Evolutionary conservation across 2,329 filamentous ascomycete genomes (phyloP).

Genomic region (Fusarium protoensiforme): DNA sequence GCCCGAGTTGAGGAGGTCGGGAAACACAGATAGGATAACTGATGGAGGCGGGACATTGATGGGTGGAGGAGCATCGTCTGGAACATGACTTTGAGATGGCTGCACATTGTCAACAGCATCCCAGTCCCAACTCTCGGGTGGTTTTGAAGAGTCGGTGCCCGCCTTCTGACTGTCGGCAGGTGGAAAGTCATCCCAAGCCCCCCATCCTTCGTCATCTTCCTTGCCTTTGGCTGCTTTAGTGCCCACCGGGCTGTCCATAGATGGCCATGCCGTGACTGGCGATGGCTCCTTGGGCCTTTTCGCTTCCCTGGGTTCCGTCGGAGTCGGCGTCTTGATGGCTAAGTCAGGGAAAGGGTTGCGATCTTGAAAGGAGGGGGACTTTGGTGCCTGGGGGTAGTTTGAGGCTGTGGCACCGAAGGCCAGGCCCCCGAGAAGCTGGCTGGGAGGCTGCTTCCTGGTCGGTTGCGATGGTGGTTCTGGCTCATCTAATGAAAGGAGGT

Average conservation of each 20-base stretch:
- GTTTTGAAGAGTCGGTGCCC: constrained; percentile 21
- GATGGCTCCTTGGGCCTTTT: constrained; percentile 50
- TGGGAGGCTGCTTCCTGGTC: constrained; percentile 40
- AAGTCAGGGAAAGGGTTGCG: constrained; percentile 65
- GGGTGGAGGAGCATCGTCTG: constrained; percentile 67
- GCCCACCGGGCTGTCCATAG: constrained; percentile 40
- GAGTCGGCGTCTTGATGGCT: constrained; percentile 56
- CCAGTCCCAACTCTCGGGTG: constrained; percentile 61
- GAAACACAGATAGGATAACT: constrained; percentile 81
- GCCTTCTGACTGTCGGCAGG: constrained; percentile 28
- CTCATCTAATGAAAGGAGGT: constrained; percentile 55
- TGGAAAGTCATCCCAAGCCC: constrained; percentile 61
- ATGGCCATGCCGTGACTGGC: constrained; percentile 60
- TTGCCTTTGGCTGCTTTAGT: constrained; percentile 14
- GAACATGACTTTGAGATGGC: constrained; percentile 29
- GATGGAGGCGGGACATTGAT: constrained; percentile 92
- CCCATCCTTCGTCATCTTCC: constrained; percentile 60
- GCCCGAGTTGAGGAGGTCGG: constrained; percentile 74
- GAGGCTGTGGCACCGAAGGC: constrained; percentile 43
- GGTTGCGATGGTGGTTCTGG: constrained; percentile 36
- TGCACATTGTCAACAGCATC: constrained; percentile 52
- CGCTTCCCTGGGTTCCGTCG: constrained; percentile 47
- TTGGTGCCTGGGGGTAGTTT: constrained; percentile 59
- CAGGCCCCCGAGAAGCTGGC: constrained; percentile 46
- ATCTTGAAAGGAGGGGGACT: constrained; percentile 64